Percentiles rank a stretch among this genome's conserved stretches.
Evolutionary conservation across 345 rosid genomes (phyloP).

Genomic region (Heritiera littoralis): DNA sequence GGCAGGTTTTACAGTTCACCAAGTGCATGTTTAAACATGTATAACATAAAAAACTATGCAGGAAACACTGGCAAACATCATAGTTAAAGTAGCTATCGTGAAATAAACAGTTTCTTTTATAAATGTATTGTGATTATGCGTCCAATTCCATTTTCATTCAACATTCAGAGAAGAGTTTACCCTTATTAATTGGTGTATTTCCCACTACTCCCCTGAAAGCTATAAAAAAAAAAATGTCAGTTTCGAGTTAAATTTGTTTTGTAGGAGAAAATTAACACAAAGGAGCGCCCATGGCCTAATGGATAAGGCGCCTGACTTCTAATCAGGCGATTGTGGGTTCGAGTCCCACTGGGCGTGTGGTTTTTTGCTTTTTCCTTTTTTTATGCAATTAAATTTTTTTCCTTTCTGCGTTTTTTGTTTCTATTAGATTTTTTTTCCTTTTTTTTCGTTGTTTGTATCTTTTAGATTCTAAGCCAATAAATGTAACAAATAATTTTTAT

Average conservation of each 20-base stretch:
- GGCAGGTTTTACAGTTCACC: background rate
- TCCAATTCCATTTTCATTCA: background rate
- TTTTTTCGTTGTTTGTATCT: no score
- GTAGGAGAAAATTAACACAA: no score
- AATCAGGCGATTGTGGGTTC: constrained; percentile 34
- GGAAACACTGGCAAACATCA: background rate
- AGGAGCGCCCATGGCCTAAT: constrained; percentile 47
- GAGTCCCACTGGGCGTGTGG: constrained; percentile 34
- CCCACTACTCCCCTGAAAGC: background rate
- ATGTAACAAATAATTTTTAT: no score
- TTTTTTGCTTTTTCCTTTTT: background rate
- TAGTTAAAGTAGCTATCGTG: background rate
- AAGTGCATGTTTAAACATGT: background rate
- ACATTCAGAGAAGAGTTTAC: no score
- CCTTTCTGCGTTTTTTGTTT: no score
- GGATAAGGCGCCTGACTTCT: constrained; percentile 54
- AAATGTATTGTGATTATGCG: background rate
- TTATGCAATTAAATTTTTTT: no score
- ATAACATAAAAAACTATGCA: background rate
- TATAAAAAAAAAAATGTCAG: no score
- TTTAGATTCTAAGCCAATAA: no score
- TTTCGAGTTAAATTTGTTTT: no score
- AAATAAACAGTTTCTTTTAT: background rate
- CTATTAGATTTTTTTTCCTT: background rate
- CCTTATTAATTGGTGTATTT: background rate